phyloP scores from a whole-genome alignment of 2,329 filamentous ascomycete species.

The Helicocarpus griseus region DNA sequence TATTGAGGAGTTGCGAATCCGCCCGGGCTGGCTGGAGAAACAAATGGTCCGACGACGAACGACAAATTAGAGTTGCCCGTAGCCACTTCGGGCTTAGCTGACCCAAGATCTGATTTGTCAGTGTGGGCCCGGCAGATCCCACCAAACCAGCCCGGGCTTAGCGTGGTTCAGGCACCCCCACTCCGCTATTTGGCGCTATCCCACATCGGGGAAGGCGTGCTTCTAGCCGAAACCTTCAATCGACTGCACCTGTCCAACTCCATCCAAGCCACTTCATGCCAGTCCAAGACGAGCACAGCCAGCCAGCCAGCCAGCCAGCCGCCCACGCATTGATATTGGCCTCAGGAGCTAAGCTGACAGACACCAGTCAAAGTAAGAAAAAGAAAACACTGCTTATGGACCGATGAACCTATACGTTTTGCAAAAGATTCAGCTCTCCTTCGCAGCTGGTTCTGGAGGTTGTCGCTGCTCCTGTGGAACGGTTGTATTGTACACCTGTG shows the following conservation, averaged over 20 bases:
- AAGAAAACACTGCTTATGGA: too few relatives aligned
- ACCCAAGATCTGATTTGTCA: neutral
- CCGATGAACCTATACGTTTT: too few relatives aligned
- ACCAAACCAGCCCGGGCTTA: neutral
- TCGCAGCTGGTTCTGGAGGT: neutral
- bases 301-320: neutral
- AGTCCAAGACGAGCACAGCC: too few relatives aligned
- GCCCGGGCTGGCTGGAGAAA: constrained; percentile 2
- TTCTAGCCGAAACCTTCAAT: neutral
- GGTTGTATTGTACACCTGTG: neutral
- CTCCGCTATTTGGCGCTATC: neutral
- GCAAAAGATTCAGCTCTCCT: too few relatives aligned
- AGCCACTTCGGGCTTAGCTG: neutral
- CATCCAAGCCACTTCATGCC: too few relatives aligned
- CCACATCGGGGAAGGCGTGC: neutral
- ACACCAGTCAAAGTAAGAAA: too few relatives aligned
- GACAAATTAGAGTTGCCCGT: neutral
- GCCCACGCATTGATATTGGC: neutral
- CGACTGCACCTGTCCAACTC: neutral
- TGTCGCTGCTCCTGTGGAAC: neutral
- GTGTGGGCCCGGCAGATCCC: neutral
- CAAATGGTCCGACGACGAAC: neutral
- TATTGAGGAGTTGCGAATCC: constrained; percentile 2
- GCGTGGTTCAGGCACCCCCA: neutral
- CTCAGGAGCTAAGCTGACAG: too few relatives aligned